Percentiles rank a stretch among this genome's conserved stretches.
These are phyloP conservation scores for Neurospora hispaniola DNA, from an alignment of 495 filamentous ascomycete genomes.

Conservation along the genomic window DNA sequence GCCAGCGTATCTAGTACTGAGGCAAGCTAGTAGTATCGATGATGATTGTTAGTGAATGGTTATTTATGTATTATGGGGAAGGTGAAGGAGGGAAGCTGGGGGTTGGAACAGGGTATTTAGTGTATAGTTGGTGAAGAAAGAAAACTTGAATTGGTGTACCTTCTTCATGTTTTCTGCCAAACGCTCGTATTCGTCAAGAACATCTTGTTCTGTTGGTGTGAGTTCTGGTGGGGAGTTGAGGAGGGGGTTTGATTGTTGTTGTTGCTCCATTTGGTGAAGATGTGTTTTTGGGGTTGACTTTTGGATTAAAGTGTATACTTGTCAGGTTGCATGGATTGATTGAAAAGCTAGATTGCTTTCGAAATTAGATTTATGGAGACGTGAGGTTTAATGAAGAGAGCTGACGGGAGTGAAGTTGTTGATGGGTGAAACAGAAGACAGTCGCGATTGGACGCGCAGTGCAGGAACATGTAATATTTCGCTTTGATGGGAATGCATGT, in stretches of 20 bases:
- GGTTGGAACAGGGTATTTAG: slow-evolving; percentile 7
- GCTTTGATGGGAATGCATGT: background rate
- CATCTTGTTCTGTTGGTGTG: slow-evolving; percentile 80
- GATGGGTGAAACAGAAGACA: background rate
- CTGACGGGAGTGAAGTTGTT: background rate
- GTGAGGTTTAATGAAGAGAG: background rate
- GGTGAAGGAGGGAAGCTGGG: too few relatives aligned
- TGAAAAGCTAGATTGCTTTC: background rate
- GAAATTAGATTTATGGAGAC: background rate
- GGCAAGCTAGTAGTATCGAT: slow-evolving; percentile 40
- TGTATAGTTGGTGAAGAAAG: background rate
- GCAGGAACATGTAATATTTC: background rate
- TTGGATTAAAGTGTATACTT: background rate
- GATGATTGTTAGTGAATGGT: background rate
- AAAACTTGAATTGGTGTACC: slow-evolving; percentile 30
- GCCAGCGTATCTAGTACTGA: slow-evolving; percentile 50
- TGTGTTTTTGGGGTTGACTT: background rate
- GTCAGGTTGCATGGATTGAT: background rate
- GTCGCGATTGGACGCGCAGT: background rate
- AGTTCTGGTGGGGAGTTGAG: slow-evolving; percentile 41
- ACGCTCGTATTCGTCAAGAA: slow-evolving; percentile 84
- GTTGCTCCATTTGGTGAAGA: slow-evolving; percentile 21
- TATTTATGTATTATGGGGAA: too few relatives aligned
- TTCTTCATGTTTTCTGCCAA: slow-evolving; percentile 85
- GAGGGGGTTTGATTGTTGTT: slow-evolving; percentile 8